Evolutionary conservation across 2,329 filamentous ascomycete genomes (phyloP).

Genomic region (Talaromyces sp.): DNA sequence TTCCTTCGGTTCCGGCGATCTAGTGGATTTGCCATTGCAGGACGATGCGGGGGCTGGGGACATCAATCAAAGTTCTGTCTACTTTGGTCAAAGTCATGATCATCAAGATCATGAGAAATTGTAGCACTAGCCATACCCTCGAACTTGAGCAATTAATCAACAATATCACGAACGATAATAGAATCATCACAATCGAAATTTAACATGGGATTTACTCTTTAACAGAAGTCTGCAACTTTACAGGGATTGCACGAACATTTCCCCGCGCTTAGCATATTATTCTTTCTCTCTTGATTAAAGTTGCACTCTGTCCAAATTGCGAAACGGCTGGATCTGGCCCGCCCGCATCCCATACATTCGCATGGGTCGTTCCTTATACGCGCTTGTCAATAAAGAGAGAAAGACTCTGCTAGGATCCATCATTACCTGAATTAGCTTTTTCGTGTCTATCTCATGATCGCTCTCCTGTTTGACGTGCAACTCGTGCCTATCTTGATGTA

Average conservation of each 20-base stretch:
- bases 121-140: not conserved
- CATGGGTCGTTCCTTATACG: no score
- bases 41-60: not conserved
- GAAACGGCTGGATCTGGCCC: no score
- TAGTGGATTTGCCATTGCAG: not conserved
- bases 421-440: no score
- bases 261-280: not conserved
- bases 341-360: no score
- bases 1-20: not conserved
- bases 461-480: not conserved
- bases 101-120: not conserved
- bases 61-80: not conserved
- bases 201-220: no score
- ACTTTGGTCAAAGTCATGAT: not conserved
- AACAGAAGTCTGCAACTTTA: not conserved
- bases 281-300: no score
- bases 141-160: not conserved
- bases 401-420: no score
- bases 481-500: not conserved
- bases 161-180: not conserved
- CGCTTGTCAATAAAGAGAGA: no score
- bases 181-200: no score
- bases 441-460: no score
- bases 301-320: no score
- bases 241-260: not conserved